phyloP scores from a whole-genome alignment of 2,329 filamentous ascomycete genomes.

The Zymoseptoria crescenta region DNA sequence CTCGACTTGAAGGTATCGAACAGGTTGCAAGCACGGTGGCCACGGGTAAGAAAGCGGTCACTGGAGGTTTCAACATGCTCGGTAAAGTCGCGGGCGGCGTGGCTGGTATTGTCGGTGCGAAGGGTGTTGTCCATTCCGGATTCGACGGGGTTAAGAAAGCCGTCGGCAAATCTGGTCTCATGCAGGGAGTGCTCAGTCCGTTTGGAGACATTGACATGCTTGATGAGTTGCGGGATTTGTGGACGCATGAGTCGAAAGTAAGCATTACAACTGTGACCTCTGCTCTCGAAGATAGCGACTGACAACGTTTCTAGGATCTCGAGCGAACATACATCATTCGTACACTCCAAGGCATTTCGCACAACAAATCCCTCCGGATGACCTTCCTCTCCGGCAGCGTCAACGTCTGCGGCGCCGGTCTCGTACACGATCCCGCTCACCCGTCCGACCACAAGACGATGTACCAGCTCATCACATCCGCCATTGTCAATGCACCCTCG shows the following conservation, averaged over 20 bases:
- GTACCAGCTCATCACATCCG: constrained; percentile 94
- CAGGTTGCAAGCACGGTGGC: constrained; percentile 84
- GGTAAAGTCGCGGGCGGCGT: constrained; percentile 93
- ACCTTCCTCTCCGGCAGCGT: constrained; percentile 92
- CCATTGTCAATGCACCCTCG: constrained; percentile 83
- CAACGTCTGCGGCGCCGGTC: constrained; percentile 81
- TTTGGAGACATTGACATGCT: constrained; percentile 94
- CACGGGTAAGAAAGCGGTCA: constrained; percentile 93
- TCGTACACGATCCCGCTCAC: constrained; percentile 87
- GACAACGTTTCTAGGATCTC: constrained; percentile 55
- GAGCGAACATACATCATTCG: constrained; percentile 94
- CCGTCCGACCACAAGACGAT: constrained; percentile 96
- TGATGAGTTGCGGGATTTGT: constrained; percentile 91
- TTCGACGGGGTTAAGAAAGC: constrained; percentile 95
- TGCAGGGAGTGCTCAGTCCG: constrained; percentile 91
- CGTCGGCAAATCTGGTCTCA: constrained; percentile 87
- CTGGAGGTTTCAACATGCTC: constrained; percentile 89
- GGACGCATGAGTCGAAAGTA: constrained; percentile 94
- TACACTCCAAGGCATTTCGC: constrained; percentile 87
- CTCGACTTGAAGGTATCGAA: constrained; percentile 83
- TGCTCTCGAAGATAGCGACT: background rate
- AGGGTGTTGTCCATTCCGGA: constrained; percentile 82
- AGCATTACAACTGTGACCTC: constrained; percentile 4
- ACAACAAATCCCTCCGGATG: constrained; percentile 93
- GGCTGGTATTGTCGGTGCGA: constrained; percentile 89